Conservation (phyloP, 495 filamentous ascomycete genomes). For the Aspergillus affinis region DNA sequence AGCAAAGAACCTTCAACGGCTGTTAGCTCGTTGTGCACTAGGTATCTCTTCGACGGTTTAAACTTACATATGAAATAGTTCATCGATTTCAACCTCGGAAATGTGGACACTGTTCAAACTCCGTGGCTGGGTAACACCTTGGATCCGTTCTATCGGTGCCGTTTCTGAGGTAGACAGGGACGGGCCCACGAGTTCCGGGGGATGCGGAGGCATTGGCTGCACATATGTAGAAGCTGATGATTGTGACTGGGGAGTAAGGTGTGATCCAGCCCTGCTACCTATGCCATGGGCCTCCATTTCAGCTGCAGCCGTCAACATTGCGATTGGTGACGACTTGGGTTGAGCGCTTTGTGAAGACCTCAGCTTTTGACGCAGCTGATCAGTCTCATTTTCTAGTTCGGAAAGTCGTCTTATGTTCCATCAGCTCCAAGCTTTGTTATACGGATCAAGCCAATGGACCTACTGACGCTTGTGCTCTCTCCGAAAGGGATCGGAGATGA, state of each 20-base stretch:
- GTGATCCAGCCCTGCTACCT: not conserved
- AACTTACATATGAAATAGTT: constrained; percentile 35
- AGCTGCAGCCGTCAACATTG: constrained; percentile 32
- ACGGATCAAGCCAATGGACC: constrained; percentile 1
- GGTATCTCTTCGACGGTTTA: not conserved
- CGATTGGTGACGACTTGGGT: constrained; percentile 29
- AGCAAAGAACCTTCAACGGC: constrained; percentile 41
- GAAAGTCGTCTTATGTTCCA: constrained; percentile 31
- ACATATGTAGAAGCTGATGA: constrained; percentile 17
- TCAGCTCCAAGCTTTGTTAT: not conserved
- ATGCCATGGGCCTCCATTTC: constrained; percentile 24
- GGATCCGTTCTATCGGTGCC: constrained; percentile 3
- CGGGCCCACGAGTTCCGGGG: constrained; percentile 11
- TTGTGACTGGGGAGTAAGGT: constrained; percentile 16
- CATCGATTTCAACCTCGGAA: constrained; percentile 36
- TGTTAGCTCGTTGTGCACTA: not conserved
- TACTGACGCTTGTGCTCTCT: constrained; percentile 47
- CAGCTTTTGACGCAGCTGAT: constrained; percentile 38
- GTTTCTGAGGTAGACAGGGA: constrained; percentile 8
- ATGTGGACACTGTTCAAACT: constrained; percentile 31
- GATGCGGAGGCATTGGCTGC: constrained; percentile 9
- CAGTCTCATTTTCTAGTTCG: constrained; percentile 38
- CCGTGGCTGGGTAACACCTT: constrained; percentile 26
- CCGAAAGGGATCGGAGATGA: constrained; percentile 45
- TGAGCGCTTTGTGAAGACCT: constrained; percentile 23